These are phyloP conservation scores for Bipolaris gigantea DNA, from an alignment of 2,329 filamentous ascomycete genomes.

Conservation along the genomic window DNA sequence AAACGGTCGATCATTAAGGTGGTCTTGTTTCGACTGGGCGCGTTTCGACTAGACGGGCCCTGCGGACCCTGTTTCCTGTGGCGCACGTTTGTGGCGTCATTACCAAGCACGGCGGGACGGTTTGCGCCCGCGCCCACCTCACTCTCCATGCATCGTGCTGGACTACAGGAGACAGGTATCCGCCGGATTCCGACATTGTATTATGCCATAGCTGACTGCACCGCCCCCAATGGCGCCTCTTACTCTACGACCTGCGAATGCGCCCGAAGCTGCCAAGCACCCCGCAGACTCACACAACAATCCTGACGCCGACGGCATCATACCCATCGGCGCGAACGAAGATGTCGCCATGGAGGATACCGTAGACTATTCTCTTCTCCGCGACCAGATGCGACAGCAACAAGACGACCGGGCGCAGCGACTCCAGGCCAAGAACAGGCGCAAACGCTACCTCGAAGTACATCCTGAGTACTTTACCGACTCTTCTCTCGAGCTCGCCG, in stretches of 20 bases:
- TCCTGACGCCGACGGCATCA: slow-evolving; percentile 3
- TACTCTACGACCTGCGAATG: slow-evolving; percentile 24
- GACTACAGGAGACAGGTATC: background rate
- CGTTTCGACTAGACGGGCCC: slow-evolving; percentile 27
- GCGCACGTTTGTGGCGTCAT: slow-evolving; percentile 34
- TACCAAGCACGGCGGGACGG: slow-evolving; percentile 10
- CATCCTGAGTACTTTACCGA: slow-evolving; percentile 72
- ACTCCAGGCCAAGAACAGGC: slow-evolving; percentile 71
- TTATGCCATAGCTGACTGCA: slow-evolving; percentile 33
- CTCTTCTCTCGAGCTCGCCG: slow-evolving; percentile 63
- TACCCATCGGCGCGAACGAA: slow-evolving; percentile 4
- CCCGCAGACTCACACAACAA: slow-evolving; percentile 2
- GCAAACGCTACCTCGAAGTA: slow-evolving; percentile 72
- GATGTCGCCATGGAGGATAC: slow-evolving; percentile 20
- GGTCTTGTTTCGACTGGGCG: slow-evolving; percentile 24
- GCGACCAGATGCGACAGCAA: slow-evolving; percentile 14
- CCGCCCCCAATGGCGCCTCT: slow-evolving; percentile 30
- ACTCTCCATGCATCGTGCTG: background rate
- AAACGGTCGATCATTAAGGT: slow-evolving; percentile 37
- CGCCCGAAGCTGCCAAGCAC: slow-evolving; percentile 10
- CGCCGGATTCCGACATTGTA: background rate
- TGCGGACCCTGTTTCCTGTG: slow-evolving; percentile 20
- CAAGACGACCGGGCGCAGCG: slow-evolving; percentile 25
- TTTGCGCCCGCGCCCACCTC: background rate
- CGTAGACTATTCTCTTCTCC: slow-evolving; percentile 18